These are phyloP conservation scores for Neophaeococcomyces aloes DNA, from an alignment of 2,329 filamentous ascomycete genomes.

Conservation along the genomic window DNA sequence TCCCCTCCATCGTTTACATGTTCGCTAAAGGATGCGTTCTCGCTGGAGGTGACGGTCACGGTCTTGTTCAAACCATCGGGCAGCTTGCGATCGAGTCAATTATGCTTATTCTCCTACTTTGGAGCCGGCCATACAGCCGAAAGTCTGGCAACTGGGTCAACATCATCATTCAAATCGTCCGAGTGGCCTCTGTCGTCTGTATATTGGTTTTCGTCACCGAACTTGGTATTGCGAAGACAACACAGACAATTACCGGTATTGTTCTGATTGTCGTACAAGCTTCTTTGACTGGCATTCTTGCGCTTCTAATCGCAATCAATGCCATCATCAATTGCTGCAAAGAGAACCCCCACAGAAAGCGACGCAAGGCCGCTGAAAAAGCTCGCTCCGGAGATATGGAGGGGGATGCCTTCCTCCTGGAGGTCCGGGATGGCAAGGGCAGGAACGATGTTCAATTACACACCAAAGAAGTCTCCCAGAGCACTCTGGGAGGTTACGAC, in stretches of 20 bases:
- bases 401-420: conserved; percentile 50
- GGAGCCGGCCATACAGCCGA: conserved; percentile 76
- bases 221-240: conserved; percentile 78
- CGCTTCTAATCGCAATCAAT: conserved; percentile 81
- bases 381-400: conserved; percentile 74
- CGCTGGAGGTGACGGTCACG: conserved; percentile 74
- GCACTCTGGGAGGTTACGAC: conserved; percentile 13
- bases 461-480: conserved; percentile 12
- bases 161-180: conserved; percentile 78
- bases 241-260: conserved; percentile 88
- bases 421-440: conserved; percentile 24
- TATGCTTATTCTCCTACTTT: conserved; percentile 69
- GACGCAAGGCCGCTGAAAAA: conserved; percentile 85
- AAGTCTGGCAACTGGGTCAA: conserved; percentile 88
- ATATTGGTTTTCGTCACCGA: conserved; percentile 91
- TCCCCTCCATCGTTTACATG: conserved; percentile 81
- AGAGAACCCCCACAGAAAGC: conserved; percentile 81
- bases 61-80: conserved; percentile 66
- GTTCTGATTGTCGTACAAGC: conserved; percentile 88
- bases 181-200: conserved; percentile 77
- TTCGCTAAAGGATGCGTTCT: conserved; percentile 80
- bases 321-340: conserved; percentile 72
- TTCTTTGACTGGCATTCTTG: conserved; percentile 67
- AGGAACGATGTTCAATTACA: conserved; percentile 5
- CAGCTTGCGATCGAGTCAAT: conserved; percentile 72